phyloP scores from a whole-genome alignment of 2,329 filamentous ascomycete species.

The Verticillium longisporum region DNA sequence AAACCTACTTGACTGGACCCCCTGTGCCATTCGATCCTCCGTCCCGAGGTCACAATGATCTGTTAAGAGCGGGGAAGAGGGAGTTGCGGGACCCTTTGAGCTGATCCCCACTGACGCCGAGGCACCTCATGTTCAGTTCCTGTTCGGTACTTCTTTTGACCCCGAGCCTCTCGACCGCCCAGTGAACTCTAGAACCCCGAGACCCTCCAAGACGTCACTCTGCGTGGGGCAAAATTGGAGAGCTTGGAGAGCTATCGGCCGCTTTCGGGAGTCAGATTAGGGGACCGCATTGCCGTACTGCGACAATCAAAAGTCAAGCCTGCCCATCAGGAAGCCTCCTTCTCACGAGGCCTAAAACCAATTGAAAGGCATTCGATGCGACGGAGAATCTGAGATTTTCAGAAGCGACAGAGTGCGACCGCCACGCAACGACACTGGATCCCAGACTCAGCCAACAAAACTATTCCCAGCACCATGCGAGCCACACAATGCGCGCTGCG shows the following conservation, averaged over 20 bases:
- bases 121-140: neutral
- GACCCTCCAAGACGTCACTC: neutral
- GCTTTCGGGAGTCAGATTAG: neutral
- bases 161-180: neutral
- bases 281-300: neutral
- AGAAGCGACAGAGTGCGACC: too few relatives aligned
- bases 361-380: neutral
- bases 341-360: neutral
- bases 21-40: neutral
- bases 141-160: neutral
- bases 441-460: neutral
- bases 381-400: neutral
- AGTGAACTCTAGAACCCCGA: neutral
- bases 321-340: neutral
- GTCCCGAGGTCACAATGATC: neutral
- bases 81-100: neutral
- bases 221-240: neutral
- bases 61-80: neutral
- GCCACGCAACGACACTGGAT: neutral
- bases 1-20: neutral
- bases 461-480: neutral
- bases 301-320: neutral
- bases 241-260: neutral
- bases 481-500: neutral
- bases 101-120: neutral